These are phyloP conservation scores for Xylaria polymorpha DNA, from an alignment of 2,329 filamentous ascomycete genomes.

Conservation along the genomic window DNA sequence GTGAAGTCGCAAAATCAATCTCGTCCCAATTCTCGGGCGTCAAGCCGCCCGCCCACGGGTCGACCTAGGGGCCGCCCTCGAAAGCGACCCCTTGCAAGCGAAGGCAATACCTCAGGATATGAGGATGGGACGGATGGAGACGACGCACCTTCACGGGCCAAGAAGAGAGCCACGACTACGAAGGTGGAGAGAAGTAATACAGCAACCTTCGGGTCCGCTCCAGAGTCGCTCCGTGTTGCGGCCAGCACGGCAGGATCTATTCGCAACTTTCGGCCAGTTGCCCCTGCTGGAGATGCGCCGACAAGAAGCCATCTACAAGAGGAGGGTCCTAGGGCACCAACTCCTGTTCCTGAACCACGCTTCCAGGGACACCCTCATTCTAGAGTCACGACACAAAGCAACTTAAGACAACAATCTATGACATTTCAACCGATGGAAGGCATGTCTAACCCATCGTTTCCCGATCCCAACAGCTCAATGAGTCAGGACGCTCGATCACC, in stretches of 20 bases:
- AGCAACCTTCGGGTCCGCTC: constrained; percentile 75
- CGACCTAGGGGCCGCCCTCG: constrained; percentile 67
- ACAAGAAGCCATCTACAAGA: constrained; percentile 71
- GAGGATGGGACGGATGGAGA: constrained; percentile 74
- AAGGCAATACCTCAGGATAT: constrained; percentile 79
- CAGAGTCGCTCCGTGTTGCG: constrained; percentile 86
- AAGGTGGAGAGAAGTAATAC: constrained; percentile 78
- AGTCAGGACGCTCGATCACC: constrained; percentile 66
- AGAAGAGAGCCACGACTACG: constrained; percentile 84
- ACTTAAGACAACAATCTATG: constrained; percentile 70
- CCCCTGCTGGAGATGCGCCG: constrained; percentile 59
- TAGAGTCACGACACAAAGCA: constrained; percentile 58
- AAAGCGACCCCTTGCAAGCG: constrained; percentile 60
- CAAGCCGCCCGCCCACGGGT: constrained; percentile 64
- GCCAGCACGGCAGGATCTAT: constrained; percentile 91
- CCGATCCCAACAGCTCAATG: constrained; percentile 54
- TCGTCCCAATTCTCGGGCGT: constrained; percentile 70
- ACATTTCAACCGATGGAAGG: constrained; percentile 63
- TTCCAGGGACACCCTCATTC: constrained; percentile 44
- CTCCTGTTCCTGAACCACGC: constrained; percentile 72
- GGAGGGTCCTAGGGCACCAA: constrained; percentile 78
- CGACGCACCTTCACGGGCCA: constrained; percentile 63
- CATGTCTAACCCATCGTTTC: constrained; percentile 45
- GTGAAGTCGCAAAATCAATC: constrained; percentile 61
- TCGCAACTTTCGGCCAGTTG: constrained; percentile 82